A percentile compares a stretch with the other conserved stretches of the same genome.
Evolutionary conservation across 2,329 filamentous ascomycete species (phyloP).

Genomic region (Fonsecaea pugnacius): DNA sequence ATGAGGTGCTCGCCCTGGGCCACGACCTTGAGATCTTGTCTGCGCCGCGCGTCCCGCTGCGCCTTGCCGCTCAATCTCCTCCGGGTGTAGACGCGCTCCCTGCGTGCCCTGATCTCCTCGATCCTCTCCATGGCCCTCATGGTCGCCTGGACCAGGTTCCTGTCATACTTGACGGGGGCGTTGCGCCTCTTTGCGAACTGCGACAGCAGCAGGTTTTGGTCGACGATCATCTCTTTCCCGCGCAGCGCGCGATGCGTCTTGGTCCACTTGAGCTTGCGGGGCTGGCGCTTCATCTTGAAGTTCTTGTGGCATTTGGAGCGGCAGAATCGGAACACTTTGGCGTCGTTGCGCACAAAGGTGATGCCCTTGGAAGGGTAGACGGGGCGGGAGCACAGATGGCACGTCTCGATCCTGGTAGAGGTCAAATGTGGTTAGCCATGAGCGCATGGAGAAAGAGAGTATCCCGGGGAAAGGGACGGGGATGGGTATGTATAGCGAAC

Average conservation of each 20-base stretch:
- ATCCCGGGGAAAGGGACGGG: no score
- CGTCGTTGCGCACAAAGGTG: conserved; percentile 70
- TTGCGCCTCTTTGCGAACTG: conserved; percentile 92
- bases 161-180: conserved; percentile 92
- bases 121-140: conserved; percentile 91
- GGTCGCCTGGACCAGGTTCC: conserved; percentile 84
- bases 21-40: conserved; percentile 82
- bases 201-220: conserved; percentile 72
- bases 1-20: conserved; percentile 91
- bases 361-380: conserved; percentile 69
- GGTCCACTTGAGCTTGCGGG: conserved; percentile 95
- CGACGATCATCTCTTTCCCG: conserved; percentile 88
- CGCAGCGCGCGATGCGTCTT: conserved; percentile 86
- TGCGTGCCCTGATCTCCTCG: conserved; percentile 77
- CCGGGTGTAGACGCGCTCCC: conserved; percentile 93
- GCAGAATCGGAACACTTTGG: conserved; percentile 69
- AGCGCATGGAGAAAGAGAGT: neutral
- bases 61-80: conserved; percentile 85
- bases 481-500: neutral
- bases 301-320: conserved; percentile 71
- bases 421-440: conserved; percentile 4
- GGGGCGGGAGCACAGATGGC: conserved; percentile 73
- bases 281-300: conserved; percentile 99
- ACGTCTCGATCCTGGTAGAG: conserved; percentile 57
- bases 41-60: conserved; percentile 73